Conservation (phyloP, 495 filamentous ascomycete species). For the Lichina pygmaea region DNA sequence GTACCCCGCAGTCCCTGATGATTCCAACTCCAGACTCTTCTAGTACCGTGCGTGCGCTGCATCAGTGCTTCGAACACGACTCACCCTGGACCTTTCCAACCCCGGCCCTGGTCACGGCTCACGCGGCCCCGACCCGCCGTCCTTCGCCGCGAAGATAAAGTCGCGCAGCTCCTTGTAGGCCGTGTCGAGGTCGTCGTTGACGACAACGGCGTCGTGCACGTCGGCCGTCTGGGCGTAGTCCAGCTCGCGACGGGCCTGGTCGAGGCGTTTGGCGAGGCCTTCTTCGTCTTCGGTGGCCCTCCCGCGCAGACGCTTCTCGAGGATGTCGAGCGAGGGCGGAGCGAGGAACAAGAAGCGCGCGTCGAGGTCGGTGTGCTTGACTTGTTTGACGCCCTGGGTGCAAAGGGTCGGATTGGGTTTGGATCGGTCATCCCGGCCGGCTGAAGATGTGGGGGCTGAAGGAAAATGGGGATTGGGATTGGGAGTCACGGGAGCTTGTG, state of each 20-base stretch:
- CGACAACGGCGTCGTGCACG: constrained; percentile 60
- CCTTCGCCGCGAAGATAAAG: constrained; percentile 26
- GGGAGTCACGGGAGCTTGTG: background rate
- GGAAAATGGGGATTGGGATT: background rate
- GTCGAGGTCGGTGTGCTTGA: constrained; percentile 45
- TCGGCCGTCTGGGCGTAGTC: constrained; percentile 43
- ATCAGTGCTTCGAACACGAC: no score
- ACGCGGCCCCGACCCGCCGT: constrained; percentile 1
- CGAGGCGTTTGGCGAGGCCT: constrained; percentile 41
- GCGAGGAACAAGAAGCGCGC: constrained; percentile 70
- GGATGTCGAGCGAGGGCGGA: constrained; percentile 45
- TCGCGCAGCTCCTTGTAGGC: constrained; percentile 57
- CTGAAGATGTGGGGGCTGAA: background rate
- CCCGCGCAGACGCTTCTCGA: constrained; percentile 55
- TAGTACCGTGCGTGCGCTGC: no score
- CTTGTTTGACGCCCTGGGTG: constrained; percentile 68
- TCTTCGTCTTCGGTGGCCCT: constrained; percentile 67
- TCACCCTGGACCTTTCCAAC: no score
- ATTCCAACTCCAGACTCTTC: no score
- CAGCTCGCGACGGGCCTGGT: constrained; percentile 60
- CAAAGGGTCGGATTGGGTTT: constrained; percentile 1
- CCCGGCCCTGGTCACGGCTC: no score
- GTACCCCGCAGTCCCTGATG: no score
- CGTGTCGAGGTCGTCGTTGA: constrained; percentile 70
- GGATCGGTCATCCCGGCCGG: background rate